A percentile compares a stretch with the other conserved stretches of the same genome.
phyloP scores from a whole-genome alignment of 2,329 filamentous ascomycete genomes.

The Fusarium sp. region DNA sequence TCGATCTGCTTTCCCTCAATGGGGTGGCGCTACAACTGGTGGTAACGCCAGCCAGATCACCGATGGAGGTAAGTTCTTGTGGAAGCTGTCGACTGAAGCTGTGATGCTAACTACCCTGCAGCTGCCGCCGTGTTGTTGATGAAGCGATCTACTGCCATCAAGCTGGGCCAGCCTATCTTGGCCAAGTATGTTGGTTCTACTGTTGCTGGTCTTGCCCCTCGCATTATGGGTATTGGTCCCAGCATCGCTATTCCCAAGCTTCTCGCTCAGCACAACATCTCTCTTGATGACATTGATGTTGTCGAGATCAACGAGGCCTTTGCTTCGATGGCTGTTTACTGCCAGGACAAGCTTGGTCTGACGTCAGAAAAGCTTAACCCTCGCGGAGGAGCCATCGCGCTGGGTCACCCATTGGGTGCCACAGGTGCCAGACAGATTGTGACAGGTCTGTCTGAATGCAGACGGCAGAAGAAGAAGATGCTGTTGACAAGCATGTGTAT shows the following conservation, averaged over 20 bases:
- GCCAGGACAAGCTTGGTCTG: constrained; percentile 78
- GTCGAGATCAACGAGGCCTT: constrained; percentile 98
- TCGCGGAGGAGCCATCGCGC: constrained; percentile 84
- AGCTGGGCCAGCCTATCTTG: constrained; percentile 90
- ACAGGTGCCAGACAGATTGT: constrained; percentile 88
- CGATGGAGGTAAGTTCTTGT: constrained; percentile 77
- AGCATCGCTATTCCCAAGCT: constrained; percentile 85
- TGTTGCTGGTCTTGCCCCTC: constrained; percentile 88
- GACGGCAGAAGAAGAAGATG: constrained; percentile 90
- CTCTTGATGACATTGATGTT: constrained; percentile 86
- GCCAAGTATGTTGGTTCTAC: constrained; percentile 96
- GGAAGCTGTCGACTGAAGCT: not conserved
- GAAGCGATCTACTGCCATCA: constrained; percentile 91
- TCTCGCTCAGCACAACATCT: constrained; percentile 82
- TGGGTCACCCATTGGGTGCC: constrained; percentile 85
- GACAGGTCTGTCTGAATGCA: constrained; percentile 88
- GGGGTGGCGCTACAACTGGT: constrained; percentile 87
- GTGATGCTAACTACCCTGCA: constrained; percentile 49
- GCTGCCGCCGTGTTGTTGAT: constrained; percentile 91
- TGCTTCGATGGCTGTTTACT: constrained; percentile 97
- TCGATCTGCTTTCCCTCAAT: constrained; percentile 90
- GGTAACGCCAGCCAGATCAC: constrained; percentile 97
- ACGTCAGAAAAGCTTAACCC: constrained; percentile 85
- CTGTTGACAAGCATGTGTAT: constrained; percentile 93
- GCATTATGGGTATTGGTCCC: constrained; percentile 97